phyloP scores from a whole-genome alignment of 2,329 filamentous ascomycete species.

The Cordyceps militaris region DNA sequence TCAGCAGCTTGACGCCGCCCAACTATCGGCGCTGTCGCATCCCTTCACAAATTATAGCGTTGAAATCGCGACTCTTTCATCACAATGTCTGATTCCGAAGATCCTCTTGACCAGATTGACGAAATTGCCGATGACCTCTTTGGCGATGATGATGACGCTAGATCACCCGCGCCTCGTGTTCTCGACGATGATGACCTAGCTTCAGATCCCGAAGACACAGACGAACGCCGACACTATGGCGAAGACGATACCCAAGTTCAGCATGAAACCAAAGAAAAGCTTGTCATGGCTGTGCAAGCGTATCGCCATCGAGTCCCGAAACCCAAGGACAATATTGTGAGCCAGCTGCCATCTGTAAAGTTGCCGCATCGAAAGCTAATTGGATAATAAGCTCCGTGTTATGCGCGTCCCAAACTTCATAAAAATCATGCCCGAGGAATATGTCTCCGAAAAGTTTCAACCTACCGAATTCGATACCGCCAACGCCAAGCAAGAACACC shows the following conservation, averaged over 20 bases:
- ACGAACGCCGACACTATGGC: slow-evolving; percentile 34
- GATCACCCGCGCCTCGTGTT: slow-evolving; percentile 56
- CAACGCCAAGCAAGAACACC: slow-evolving; percentile 46
- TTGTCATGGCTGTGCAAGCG: slow-evolving; percentile 57
- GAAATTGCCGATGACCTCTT: slow-evolving; percentile 56
- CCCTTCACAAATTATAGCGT: background rate
- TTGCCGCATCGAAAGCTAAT: background rate
- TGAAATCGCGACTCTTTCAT: background rate
- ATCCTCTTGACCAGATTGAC: slow-evolving; percentile 44
- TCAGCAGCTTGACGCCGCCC: background rate
- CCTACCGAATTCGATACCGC: slow-evolving; percentile 48
- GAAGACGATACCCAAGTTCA: slow-evolving; percentile 39
- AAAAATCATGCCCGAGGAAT: slow-evolving; percentile 60
- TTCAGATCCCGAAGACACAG: slow-evolving; percentile 42
- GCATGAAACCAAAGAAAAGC: slow-evolving; percentile 44
- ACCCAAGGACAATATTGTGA: slow-evolving; percentile 62
- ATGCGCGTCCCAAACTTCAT: slow-evolving; percentile 68
- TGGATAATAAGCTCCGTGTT: slow-evolving; percentile 50
- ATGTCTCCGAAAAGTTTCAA: slow-evolving; percentile 58
- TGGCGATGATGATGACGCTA: slow-evolving; percentile 54
- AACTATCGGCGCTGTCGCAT: background rate
- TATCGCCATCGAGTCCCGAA: slow-evolving; percentile 65
- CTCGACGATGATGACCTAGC: slow-evolving; percentile 51
- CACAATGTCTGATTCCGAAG: slow-evolving; percentile 51
- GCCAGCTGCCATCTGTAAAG: slow-evolving; percentile 18